Percentiles rank a stretch among this genome's conserved stretches.
These are phyloP conservation scores for Pluteus cervinus DNA, from an alignment of 768 basidiomycete species.

Conservation along the genomic window DNA sequence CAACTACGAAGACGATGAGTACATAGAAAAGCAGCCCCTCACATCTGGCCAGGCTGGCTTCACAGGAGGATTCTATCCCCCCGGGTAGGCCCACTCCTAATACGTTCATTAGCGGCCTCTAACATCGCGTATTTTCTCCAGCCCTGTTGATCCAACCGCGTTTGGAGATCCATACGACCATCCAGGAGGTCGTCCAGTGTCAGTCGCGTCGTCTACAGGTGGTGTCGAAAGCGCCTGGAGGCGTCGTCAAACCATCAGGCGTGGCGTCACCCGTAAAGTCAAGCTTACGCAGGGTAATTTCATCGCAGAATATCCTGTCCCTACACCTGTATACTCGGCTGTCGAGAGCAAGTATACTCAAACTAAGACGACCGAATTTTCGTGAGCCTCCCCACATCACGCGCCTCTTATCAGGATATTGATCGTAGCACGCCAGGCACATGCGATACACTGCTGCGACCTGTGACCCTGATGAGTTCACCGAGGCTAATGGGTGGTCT, in stretches of 20 bases:
- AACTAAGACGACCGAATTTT: constrained; percentile 82
- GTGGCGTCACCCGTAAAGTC: constrained; percentile 89
- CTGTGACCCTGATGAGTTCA: constrained; percentile 86
- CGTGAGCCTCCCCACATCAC: constrained; percentile 43
- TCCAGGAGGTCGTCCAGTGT: constrained; percentile 44
- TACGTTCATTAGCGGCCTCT: constrained; percentile 7
- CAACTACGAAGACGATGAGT: constrained; percentile 60
- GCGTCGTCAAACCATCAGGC: constrained; percentile 86
- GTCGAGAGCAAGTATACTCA: constrained; percentile 74
- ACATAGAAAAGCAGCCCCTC: constrained; percentile 71
- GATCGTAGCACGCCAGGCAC: constrained; percentile 55
- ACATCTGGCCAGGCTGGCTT: constrained; percentile 52
- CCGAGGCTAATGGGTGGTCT: constrained; percentile 73
- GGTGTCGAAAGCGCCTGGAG: constrained; percentile 58
- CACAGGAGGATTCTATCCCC: constrained; percentile 67
- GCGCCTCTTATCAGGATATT: not conserved
- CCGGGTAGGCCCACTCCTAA: constrained; percentile 43
- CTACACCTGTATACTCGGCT: constrained; percentile 76
- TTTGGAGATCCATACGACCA: constrained; percentile 61
- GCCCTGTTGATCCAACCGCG: constrained; percentile 48
- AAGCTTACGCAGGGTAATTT: constrained; percentile 92
- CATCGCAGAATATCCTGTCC: constrained; percentile 85
- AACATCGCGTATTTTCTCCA: constrained; percentile 10
- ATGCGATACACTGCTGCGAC: constrained; percentile 95
- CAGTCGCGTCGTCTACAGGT: constrained; percentile 48